These are phyloP conservation scores for Geotrichum cucujoidarum DNA, from an alignment of 1,139 yeast species.

Conservation along the genomic window DNA sequence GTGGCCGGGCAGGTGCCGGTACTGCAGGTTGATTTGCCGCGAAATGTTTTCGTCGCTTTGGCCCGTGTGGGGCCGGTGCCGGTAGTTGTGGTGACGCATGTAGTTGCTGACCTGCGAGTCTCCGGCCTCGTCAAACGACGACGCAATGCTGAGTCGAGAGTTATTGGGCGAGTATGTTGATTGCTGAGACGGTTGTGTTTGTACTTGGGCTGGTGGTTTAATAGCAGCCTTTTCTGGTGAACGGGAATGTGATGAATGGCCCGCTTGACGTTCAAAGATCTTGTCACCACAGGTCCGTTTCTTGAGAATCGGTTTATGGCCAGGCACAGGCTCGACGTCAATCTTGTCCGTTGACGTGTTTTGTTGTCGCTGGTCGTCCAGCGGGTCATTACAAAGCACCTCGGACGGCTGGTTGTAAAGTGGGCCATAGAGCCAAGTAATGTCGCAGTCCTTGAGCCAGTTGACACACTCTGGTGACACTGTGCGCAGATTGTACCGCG, in stretches of 20 bases:
- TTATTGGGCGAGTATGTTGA: slow-evolving; percentile 5
- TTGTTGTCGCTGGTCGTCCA: neutral
- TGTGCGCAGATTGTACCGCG: slow-evolving; percentile 63
- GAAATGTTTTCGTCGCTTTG: slow-evolving; percentile 33
- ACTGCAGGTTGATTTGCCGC: slow-evolving; percentile 34
- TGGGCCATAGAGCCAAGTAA: slow-evolving; percentile 83
- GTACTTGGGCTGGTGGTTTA: slow-evolving; percentile 20
- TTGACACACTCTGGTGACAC: slow-evolving; percentile 72
- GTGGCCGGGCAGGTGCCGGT: slow-evolving; percentile 20
- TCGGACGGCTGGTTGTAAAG: slow-evolving; percentile 49
- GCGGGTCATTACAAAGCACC: slow-evolving; percentile 27
- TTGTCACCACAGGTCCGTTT: slow-evolving; percentile 74
- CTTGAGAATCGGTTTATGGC: slow-evolving; percentile 72
- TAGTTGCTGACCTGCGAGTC: slow-evolving; percentile 26
- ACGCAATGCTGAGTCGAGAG: neutral
- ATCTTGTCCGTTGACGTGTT: slow-evolving; percentile 3
- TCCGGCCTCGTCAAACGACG: neutral
- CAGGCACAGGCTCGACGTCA: slow-evolving; percentile 24
- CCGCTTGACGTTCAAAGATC: slow-evolving; percentile 47
- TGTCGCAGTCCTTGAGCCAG: slow-evolving; percentile 80
- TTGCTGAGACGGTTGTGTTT: too few relatives aligned
- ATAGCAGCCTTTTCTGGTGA: neutral
- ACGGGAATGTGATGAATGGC: slow-evolving; percentile 7
- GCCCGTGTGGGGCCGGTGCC: slow-evolving; percentile 34
- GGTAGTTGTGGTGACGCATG: slow-evolving; percentile 38